Percentiles rank a stretch among this genome's conserved stretches.
Evolutionary conservation across 805 yeast species (phyloP).

Genomic region (Wickerhamiella allomyrinae): DNA sequence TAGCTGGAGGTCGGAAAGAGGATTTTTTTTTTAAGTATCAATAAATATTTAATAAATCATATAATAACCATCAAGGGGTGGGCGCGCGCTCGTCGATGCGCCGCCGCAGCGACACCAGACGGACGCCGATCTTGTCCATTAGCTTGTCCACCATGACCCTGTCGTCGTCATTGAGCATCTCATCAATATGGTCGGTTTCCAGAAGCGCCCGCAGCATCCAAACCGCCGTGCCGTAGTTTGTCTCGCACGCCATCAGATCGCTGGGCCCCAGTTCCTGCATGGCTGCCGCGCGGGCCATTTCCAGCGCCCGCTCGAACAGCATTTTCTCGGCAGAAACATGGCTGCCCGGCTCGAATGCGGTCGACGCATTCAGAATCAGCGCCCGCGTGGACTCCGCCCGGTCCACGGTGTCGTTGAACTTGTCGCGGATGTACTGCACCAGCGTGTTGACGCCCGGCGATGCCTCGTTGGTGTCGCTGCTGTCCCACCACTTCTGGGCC

Average conservation of each 20-base stretch:
- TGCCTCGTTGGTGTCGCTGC: constrained; percentile 11
- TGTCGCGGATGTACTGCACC: constrained; percentile 84
- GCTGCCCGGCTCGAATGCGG: constrained; percentile 5
- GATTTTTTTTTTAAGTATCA: too few relatives aligned
- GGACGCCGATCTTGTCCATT: constrained; percentile 65
- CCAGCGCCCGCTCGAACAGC: constrained; percentile 85
- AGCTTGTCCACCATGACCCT: constrained; percentile 62
- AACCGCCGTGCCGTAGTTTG: constrained; percentile 77
- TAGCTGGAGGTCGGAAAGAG: too few relatives aligned
- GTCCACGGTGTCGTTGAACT: constrained; percentile 77
- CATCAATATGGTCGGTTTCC: constrained; percentile 30
- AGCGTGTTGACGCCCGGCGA: constrained; percentile 26
- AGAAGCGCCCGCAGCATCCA: constrained; percentile 91
- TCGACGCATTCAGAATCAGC: constrained; percentile 24
- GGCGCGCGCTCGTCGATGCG: background rate
- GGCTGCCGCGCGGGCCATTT: constrained; percentile 84
- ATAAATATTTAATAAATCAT: background rate
- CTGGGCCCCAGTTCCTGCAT: constrained; percentile 63
- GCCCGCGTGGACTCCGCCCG: constrained; percentile 67
- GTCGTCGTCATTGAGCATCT: constrained; percentile 55
- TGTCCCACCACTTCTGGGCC: constrained; percentile 82
- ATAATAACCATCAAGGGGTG: too few relatives aligned
- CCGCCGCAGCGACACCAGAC: constrained; percentile 22
- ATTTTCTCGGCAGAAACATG: constrained; percentile 57
- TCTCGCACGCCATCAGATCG: constrained; percentile 63